Evolutionary conservation across 1,139 yeast genomes (phyloP).

Genomic region (Kodamaea sp.): DNA sequence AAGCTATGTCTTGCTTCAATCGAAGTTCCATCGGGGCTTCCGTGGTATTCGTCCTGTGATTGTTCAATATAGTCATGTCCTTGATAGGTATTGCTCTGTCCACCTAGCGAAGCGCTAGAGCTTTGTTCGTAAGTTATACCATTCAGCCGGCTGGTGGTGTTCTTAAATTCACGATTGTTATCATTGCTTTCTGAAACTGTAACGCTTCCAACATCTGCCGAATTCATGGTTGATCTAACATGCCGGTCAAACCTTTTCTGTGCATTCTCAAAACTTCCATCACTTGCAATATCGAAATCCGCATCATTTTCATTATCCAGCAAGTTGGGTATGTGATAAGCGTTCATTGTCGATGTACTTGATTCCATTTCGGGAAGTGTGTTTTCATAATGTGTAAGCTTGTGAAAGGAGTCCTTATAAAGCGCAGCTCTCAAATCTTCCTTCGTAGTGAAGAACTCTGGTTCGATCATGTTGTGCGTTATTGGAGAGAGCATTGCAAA

Average conservation of each 20-base stretch:
- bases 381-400: conserved; percentile 9
- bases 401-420: conserved; percentile 19
- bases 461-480: conserved; percentile 11
- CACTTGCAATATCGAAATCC: conserved; percentile 7
- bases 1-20: conserved; percentile 1
- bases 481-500: conserved; percentile 17
- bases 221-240: conserved; percentile 8
- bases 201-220: neutral
- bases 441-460: conserved; percentile 17
- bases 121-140: neutral
- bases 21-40: neutral
- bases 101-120: no score
- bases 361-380: conserved; percentile 1
- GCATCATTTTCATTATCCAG: conserved; percentile 7
- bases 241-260: conserved; percentile 11
- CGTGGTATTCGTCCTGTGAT: neutral
- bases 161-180: neutral
- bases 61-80: no score
- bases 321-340: conserved; percentile 2
- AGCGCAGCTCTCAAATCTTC: conserved; percentile 22
- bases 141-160: neutral
- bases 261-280: conserved; percentile 13
- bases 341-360: neutral
- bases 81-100: no score
- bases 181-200: neutral